A percentile compares a stretch with the other conserved stretches of the same genome.
Evolutionary conservation across 192 early-diverging fungal species (phyloP).

Genomic region (Coemansia umbellata): DNA sequence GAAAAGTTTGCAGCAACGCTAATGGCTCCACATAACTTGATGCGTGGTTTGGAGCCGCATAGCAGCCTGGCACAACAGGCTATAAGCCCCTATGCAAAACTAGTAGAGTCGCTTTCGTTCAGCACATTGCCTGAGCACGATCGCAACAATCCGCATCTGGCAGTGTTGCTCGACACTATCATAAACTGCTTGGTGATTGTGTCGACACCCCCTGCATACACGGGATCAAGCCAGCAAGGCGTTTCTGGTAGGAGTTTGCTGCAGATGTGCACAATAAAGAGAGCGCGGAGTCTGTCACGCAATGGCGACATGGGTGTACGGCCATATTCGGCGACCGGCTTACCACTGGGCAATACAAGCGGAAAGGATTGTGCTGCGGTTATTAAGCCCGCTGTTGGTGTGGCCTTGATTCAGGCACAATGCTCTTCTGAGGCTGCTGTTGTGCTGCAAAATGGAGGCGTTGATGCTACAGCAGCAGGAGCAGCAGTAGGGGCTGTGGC

Average conservation of each 20-base stretch:
- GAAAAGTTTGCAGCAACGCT: conserved; percentile 32
- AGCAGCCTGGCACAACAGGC: too few species aligned
- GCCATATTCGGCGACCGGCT: conserved; percentile 19
- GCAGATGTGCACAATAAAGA: conserved; percentile 9
- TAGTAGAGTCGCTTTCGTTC: conserved; percentile 39
- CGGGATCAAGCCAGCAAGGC: neutral
- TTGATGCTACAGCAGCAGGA: neutral
- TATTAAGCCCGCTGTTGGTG: too few species aligned
- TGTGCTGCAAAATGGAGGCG: neutral
- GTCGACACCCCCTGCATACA: neutral
- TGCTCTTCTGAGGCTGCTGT: conserved; percentile 1
- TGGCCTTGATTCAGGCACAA: too few species aligned
- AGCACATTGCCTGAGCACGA: conserved; percentile 36
- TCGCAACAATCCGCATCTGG: conserved; percentile 43
- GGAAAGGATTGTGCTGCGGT: conserved; percentile 1
- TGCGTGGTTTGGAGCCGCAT: conserved; percentile 1
- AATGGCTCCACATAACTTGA: conserved; percentile 9
- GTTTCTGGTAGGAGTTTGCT: neutral
- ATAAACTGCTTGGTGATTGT: conserved; percentile 29
- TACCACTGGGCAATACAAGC: conserved; percentile 28
- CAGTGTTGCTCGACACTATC: conserved; percentile 34
- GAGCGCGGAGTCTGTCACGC: conserved; percentile 34
- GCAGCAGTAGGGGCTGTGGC: neutral
- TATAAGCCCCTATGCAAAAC: conserved; percentile 20
- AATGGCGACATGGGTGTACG: conserved; percentile 13